phyloP scores from a whole-genome alignment of 176 grass and related monocot genomes.

The Eleusine coracana region DNA sequence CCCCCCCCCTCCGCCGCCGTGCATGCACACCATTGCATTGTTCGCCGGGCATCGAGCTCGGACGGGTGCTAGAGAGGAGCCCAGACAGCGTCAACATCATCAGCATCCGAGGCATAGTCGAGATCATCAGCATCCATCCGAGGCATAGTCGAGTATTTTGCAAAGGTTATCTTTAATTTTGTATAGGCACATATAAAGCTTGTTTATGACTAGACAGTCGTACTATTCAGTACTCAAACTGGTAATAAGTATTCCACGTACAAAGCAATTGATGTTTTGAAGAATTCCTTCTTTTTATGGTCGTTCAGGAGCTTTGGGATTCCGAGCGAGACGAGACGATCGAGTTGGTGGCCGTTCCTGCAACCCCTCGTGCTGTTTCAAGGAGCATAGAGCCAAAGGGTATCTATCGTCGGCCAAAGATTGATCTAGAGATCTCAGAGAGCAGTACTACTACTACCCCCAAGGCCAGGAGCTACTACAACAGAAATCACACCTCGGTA shows the following conservation, averaged over 20 bases:
- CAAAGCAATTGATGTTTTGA: too few species aligned
- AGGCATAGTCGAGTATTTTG: background rate
- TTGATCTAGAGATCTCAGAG: background rate
- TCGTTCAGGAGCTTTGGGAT: slow-evolving; percentile 29
- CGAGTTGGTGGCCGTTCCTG: background rate
- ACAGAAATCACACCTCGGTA: background rate
- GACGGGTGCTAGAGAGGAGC: slow-evolving; percentile 6
- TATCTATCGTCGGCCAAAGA: background rate
- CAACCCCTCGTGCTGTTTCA: too few species aligned
- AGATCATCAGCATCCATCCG: background rate
- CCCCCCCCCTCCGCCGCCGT: background rate
- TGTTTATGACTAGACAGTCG: too few species aligned
- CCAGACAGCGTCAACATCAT: background rate
- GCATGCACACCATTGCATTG: slow-evolving; percentile 25
- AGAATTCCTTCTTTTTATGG: background rate
- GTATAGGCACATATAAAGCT: too few species aligned
- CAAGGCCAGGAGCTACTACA: background rate
- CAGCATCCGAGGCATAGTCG: background rate
- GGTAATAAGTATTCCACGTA: background rate
- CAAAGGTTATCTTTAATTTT: background rate
- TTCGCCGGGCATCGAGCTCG: slow-evolving; percentile 32
- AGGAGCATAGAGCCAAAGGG: background rate
- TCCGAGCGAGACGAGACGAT: background rate
- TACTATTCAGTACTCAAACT: background rate
- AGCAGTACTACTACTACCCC: background rate